Conservation (phyloP, 164 flowering plant genomes). For the Paratinospora sagittata region DNA sequence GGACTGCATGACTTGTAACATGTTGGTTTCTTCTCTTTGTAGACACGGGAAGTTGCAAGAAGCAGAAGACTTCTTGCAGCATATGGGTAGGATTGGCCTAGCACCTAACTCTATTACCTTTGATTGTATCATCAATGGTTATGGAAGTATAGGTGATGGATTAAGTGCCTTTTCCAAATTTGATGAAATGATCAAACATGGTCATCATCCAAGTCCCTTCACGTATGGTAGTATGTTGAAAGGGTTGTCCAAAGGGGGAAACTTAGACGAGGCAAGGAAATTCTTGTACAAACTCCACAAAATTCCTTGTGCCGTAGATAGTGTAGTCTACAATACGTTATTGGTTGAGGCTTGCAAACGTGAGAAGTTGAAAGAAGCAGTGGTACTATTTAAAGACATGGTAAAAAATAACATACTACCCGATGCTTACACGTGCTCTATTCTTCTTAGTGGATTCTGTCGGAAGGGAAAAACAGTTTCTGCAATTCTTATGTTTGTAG, state of each 20-base stretch:
- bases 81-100: constrained; percentile 45
- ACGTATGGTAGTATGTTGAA: constrained; percentile 63
- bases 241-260: constrained; percentile 59
- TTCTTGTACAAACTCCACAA: constrained; percentile 37
- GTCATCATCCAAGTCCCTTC: constrained; percentile 47
- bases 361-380: constrained; percentile 43
- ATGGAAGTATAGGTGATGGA: constrained; percentile 47
- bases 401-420: constrained; percentile 42
- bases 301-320: constrained; percentile 50
- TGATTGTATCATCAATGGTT: constrained; percentile 60
- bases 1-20: constrained; percentile 47
- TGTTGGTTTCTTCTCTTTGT: constrained; percentile 54
- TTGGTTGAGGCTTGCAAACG: constrained; percentile 42
- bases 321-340: constrained; percentile 48
- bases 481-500: constrained; percentile 49
- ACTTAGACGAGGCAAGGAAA: constrained; percentile 38
- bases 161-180: constrained; percentile 51
- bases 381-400: constrained; percentile 53
- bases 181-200: constrained; percentile 55
- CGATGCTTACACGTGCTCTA: constrained; percentile 52
- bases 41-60: constrained; percentile 40
- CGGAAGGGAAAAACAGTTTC: constrained; percentile 43
- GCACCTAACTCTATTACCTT: constrained; percentile 45
- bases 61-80: constrained; percentile 59
- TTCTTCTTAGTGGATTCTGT: constrained; percentile 57